A percentile compares a stretch with the other conserved stretches of the same genome.
phyloP scores from a whole-genome alignment of 2,329 filamentous ascomycete genomes.

The Hymenotorrendiella dingleyae region DNA sequence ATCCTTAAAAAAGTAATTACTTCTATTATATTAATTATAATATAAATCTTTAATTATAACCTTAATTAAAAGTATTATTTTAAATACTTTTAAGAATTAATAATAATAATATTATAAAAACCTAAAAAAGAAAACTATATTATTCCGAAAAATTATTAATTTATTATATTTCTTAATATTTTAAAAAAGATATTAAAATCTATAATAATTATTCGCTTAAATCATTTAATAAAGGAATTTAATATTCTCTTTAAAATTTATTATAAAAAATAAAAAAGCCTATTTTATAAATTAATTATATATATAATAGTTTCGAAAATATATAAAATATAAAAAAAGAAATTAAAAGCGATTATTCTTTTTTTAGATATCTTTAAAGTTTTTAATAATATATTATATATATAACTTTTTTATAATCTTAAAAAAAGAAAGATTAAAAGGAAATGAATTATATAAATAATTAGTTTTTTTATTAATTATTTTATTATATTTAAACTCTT shows the following conservation, averaged over 20 bases:
- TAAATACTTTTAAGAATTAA: not conserved
- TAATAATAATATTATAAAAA: not conserved
- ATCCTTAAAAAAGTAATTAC: not conserved
- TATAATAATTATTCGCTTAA: not conserved
- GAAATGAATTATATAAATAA: not conserved
- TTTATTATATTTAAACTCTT: not conserved
- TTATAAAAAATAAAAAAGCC: not conserved
- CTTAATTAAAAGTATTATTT: not conserved
- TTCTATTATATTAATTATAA: not conserved
- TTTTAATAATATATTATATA: not conserved
- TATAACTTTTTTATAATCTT: not conserved
- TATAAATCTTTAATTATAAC: not conserved
- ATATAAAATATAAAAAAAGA: not conserved
- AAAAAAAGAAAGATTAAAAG: not conserved
- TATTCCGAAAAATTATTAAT: not conserved
- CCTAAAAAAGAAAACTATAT: not conserved
- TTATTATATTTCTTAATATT: not conserved
- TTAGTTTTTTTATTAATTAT: not conserved
- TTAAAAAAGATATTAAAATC: not conserved
- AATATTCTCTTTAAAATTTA: not conserved
- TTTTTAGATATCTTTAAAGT: not conserved
- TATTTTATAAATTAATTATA: not conserved
- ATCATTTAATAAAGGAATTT: not conserved
- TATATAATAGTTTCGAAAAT: not conserved
- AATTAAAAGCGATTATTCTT: not conserved